These are phyloP conservation scores for Syncephalis plumigaleata DNA, from an alignment of 371 early-diverging fungal genomes.

Conservation along the genomic window DNA sequence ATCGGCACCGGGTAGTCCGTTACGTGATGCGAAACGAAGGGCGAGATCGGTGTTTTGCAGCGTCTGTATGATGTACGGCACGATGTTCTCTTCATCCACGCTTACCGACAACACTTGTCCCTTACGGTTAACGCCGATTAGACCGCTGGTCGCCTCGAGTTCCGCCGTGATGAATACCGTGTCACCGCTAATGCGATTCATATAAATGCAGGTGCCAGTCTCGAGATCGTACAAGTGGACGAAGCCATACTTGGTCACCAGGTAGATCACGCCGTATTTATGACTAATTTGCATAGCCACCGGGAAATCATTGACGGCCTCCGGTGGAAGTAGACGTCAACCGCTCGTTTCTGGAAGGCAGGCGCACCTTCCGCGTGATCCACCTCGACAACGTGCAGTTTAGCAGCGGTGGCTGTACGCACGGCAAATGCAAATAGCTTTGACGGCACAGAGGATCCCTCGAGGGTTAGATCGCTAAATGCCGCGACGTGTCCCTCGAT, in stretches of 20 bases:
- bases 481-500: constrained; percentile 95
- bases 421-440: constrained; percentile 89
- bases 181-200: constrained; percentile 92
- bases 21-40: constrained; percentile 72
- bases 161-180: constrained; percentile 96
- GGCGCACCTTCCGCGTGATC: constrained; percentile 89
- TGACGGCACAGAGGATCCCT: constrained; percentile 54
- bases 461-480: constrained; percentile 77
- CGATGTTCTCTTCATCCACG: constrained; percentile 70
- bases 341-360: constrained; percentile 72
- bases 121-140: constrained; percentile 90
- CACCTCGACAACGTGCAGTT: constrained; percentile 92
- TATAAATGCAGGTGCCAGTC: constrained; percentile 81
- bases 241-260: constrained; percentile 95
- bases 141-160: constrained; percentile 63
- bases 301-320: constrained; percentile 88
- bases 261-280: constrained; percentile 78
- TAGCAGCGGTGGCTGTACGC: constrained; percentile 56
- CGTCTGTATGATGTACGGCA: constrained; percentile 75
- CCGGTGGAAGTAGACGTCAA: constrained; percentile 89
- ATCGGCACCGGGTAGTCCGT: constrained; percentile 90
- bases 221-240: constrained; percentile 93
- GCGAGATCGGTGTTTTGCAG: constrained; percentile 82
- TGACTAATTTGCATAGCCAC: constrained; percentile 90
- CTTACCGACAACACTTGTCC: constrained; percentile 90